These are phyloP conservation scores for Thraustochytrium striatum DNA, from an alignment of 352 stramenopile genomes.

Conservation along the genomic window DNA sequence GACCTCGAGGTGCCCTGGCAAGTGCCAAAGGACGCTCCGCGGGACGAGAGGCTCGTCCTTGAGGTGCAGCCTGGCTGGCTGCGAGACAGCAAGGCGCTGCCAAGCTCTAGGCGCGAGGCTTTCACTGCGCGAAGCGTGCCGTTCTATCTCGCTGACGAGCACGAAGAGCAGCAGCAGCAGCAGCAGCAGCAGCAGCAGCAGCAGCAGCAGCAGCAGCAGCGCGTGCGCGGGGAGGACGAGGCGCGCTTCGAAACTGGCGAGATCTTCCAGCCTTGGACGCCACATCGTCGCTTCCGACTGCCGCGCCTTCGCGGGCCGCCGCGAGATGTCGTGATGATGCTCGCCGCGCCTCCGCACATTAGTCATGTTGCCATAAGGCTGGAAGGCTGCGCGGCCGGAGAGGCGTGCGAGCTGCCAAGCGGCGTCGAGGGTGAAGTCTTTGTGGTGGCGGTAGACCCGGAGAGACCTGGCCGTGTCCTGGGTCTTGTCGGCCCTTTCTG, in stretches of 20 bases:
- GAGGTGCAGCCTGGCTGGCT: background rate
- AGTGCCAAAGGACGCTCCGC: background rate
- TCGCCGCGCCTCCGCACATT: too few species aligned
- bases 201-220: slow-evolving; percentile 1
- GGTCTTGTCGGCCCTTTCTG: background rate
- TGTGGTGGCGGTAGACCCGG: background rate
- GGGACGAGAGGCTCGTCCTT: background rate
- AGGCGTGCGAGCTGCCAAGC: too few species aligned
- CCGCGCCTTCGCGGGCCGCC: too few species aligned
- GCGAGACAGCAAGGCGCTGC: background rate
- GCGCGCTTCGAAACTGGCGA: too few species aligned
- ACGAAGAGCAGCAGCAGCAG: background rate
- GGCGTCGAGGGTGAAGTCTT: too few species aligned
- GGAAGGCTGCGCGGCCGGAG: too few species aligned
- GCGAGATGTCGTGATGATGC: too few species aligned
- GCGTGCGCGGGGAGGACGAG: too few species aligned
- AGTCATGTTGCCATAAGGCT: too few species aligned
- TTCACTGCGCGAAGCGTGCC: background rate
- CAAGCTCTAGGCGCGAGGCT: background rate
- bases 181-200: slow-evolving; percentile 9
- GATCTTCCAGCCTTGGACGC: too few species aligned
- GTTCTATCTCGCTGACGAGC: background rate
- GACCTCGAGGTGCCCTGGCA: background rate
- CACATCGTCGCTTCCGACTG: too few species aligned
- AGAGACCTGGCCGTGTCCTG: background rate